A percentile compares a stretch with the other conserved stretches of the same genome.
Evolutionary conservation across 352 stramenopile species (phyloP).

Genomic region (Globisporangium abappressorium): DNA sequence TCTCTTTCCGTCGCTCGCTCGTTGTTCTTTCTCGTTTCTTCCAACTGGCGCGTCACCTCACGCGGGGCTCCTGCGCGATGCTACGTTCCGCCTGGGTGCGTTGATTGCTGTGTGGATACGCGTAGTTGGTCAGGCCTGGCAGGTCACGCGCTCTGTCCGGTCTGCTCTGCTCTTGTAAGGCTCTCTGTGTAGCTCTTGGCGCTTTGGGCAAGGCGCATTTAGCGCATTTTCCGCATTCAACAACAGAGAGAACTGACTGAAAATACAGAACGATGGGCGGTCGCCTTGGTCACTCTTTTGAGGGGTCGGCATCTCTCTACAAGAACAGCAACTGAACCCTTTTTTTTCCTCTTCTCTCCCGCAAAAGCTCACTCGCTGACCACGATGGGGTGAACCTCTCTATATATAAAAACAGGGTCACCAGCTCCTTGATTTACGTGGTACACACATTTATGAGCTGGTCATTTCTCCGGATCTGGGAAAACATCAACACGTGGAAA

Average conservation of each 20-base stretch:
- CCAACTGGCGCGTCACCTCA: not conserved
- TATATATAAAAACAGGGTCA: not conserved
- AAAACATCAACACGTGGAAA: too few species aligned
- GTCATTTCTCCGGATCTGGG: too few species aligned
- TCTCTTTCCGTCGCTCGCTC: not conserved
- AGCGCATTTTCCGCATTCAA: not conserved
- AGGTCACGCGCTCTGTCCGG: not conserved
- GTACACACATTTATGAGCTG: not conserved
- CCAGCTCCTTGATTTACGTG: not conserved
- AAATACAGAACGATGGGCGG: slow-evolving; percentile 5
- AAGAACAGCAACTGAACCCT: slow-evolving; percentile 1
- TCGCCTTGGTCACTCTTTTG: slow-evolving; percentile 1
- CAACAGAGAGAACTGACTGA: not conserved
- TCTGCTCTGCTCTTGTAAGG: not conserved
- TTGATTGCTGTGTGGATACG: not conserved
- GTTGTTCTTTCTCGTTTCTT: not conserved
- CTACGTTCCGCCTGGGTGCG: not conserved
- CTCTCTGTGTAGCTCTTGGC: not conserved
- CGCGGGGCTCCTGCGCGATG: not conserved
- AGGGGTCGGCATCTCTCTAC: not conserved
- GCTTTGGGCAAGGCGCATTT: not conserved
- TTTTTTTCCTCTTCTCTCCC: not conserved
- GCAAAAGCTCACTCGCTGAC: not conserved
- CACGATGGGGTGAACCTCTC: not conserved
- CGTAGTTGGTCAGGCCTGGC: not conserved